A percentile compares a stretch with the other conserved stretches of the same genome.
phyloP scores from a whole-genome alignment of 345 rosid genomes.

The Eucalyptus polyanthemos region DNA sequence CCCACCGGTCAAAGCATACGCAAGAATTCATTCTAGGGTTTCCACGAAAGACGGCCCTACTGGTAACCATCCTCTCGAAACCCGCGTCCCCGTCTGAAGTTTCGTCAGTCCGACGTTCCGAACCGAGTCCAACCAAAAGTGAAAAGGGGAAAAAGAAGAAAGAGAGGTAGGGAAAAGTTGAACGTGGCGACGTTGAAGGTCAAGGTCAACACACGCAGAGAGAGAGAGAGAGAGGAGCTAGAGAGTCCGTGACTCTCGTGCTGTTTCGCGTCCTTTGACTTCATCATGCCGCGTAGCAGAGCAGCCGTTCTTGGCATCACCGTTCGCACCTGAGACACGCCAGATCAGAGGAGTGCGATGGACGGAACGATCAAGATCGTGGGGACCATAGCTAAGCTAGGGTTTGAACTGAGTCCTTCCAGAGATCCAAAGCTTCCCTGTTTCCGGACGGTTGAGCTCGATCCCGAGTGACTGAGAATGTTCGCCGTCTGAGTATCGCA shows the following conservation, averaged over 20 bases:
- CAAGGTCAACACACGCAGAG: background rate
- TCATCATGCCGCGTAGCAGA: background rate
- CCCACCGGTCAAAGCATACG: background rate
- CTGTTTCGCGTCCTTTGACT: background rate
- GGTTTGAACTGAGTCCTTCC: background rate
- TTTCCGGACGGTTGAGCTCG: background rate
- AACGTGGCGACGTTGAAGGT: background rate
- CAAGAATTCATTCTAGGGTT: background rate
- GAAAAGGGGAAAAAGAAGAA: background rate
- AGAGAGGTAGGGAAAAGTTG: background rate
- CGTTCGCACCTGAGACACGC: background rate
- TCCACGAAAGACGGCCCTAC: background rate
- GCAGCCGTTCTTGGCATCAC: background rate
- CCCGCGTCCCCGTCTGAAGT: background rate
- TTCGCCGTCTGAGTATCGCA: background rate
- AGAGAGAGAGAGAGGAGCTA: background rate
- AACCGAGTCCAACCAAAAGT: background rate
- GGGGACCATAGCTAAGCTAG: background rate
- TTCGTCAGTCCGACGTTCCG: background rate
- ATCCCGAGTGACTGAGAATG: background rate
- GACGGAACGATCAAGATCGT: background rate
- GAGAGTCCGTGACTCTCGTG: background rate
- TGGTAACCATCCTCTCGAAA: background rate
- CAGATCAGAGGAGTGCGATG: background rate
- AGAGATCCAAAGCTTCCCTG: background rate